These are phyloP conservation scores for Malus hybrid DNA, from an alignment of 331 rosid genomes.

Conservation along the genomic window DNA sequence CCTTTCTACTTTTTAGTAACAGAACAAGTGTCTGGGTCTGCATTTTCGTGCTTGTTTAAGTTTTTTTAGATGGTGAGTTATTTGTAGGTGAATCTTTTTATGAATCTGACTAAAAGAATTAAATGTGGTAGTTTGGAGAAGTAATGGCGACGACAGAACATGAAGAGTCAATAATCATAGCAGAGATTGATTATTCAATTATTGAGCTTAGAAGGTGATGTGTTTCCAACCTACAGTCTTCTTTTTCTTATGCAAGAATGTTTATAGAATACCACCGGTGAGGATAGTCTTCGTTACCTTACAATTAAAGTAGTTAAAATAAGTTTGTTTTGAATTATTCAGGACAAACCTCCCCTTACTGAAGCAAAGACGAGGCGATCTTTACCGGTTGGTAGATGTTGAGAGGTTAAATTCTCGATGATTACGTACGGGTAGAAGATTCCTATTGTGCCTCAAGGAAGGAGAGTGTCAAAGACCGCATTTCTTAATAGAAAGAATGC, in stretches of 20 bases:
- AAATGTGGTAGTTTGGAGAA: constrained; percentile 62
- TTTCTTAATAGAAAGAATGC: not conserved
- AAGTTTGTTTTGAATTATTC: constrained; percentile 18
- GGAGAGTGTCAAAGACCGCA: not conserved
- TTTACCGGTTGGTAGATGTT: constrained; percentile 87
- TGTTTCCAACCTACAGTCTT: constrained; percentile 1
- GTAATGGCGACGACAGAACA: constrained; percentile 78
- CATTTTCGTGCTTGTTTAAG: constrained; percentile 3
- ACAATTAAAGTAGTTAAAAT: no score
- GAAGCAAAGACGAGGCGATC: constrained; percentile 91
- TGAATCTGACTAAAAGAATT: constrained; percentile 8
- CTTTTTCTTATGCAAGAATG: not conserved
- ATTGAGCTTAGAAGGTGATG: constrained; percentile 60
- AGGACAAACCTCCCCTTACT: constrained; percentile 76
- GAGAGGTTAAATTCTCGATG: constrained; percentile 60
- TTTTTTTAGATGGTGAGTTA: not conserved
- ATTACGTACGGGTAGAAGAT: not conserved
- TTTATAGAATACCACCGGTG: not conserved
- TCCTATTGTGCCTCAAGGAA: not conserved
- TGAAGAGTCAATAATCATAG: constrained; percentile 64
- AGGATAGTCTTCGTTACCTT: not conserved
- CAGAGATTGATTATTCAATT: constrained; percentile 71
- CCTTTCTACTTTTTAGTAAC: not conserved
- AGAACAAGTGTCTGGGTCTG: not conserved
- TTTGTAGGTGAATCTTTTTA: not conserved